A percentile compares a stretch with the other conserved stretches of the same genome.
These are phyloP conservation scores for Populus tomentosa DNA, from an alignment of 441 rosid genomes.

Conservation along the genomic window DNA sequence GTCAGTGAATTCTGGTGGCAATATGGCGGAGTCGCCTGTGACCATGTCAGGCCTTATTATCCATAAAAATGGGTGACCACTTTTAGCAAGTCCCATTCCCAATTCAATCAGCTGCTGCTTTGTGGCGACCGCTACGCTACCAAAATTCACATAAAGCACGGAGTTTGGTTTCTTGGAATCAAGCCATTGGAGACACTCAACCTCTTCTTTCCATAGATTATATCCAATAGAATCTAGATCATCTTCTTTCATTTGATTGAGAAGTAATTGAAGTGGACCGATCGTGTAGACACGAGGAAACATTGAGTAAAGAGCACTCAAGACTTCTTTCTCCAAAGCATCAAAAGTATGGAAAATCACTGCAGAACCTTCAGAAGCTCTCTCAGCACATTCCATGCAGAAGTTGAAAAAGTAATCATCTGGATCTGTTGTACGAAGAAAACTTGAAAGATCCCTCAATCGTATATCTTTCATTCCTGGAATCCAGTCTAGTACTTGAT, in stretches of 20 bases:
- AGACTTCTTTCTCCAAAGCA: no score
- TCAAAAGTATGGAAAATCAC: not conserved
- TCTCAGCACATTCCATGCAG: not conserved
- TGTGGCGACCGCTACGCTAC: not conserved
- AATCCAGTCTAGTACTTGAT: no score
- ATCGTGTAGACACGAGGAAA: not conserved
- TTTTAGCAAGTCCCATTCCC: not conserved
- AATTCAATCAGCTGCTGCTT: not conserved
- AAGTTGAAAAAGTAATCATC: not conserved
- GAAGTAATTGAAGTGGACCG: not conserved
- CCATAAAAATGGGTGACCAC: not conserved
- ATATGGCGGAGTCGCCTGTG: not conserved
- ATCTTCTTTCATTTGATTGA: not conserved
- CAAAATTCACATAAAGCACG: not conserved
- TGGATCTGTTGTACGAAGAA: not conserved
- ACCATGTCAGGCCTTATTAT: not conserved
- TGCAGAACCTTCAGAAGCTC: not conserved
- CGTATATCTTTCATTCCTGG: no score
- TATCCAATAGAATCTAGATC: not conserved
- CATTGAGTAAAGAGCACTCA: no score
- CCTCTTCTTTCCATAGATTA: not conserved
- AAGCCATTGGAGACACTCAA: not conserved
- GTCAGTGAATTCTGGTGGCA: not conserved
- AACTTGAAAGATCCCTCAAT: no score
- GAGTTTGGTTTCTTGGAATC: not conserved